Base-by-base conservation (phyloP, 2,329 filamentous ascomycete species). In the Corinectria fuckeliana region DNA sequence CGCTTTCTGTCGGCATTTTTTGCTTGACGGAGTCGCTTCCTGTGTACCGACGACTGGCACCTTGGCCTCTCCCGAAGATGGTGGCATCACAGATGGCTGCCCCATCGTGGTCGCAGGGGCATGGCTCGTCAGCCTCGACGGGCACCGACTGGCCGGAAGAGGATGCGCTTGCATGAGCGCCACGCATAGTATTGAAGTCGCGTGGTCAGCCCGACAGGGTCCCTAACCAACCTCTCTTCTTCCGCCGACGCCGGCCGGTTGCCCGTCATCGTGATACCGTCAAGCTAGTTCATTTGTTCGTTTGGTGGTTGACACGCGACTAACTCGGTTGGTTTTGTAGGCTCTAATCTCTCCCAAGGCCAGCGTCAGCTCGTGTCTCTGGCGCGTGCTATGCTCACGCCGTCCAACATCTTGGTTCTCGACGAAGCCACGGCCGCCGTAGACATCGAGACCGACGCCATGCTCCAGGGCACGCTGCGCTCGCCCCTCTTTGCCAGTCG, bases 341-440 rank as follows among this genome's bases (percentile, higher is more conserved):
- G 95, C 56, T 97, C 93, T 60, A 99, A 99, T 75, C 85, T 99
- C 58, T 97, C 93, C 57, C 91, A 96, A 75, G 95, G 95, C 49
- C 96, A 99, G 77, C 88, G 94, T 52, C 95, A 99, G 78, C 88
- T 99, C 60, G 86, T 99, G 51, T 97, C 93, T 16, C 85, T 99
- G 44, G 95, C 96, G 38, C 92, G 95, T 49, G 96, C 96, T 25
- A 86, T 99, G 75, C 85, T 99, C 47, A 96, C 94, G 5, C 95
- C 95, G 13, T 96, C 92, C 77, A 98, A 98, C 77, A 98, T 99
- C 71, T 85, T 99, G 61, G 93, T 99, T 2, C 85, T 99, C 25
- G 95, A 99, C 75, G 95, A 99, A 83, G 95, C 96, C 58, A 99
- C 95, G 26, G 93, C 93, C 67, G 86, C 83, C 21, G 85, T 89